These are phyloP conservation scores for Globisporangium paddicum DNA, from an alignment of 352 stramenopile species.

Conservation along the genomic window DNA sequence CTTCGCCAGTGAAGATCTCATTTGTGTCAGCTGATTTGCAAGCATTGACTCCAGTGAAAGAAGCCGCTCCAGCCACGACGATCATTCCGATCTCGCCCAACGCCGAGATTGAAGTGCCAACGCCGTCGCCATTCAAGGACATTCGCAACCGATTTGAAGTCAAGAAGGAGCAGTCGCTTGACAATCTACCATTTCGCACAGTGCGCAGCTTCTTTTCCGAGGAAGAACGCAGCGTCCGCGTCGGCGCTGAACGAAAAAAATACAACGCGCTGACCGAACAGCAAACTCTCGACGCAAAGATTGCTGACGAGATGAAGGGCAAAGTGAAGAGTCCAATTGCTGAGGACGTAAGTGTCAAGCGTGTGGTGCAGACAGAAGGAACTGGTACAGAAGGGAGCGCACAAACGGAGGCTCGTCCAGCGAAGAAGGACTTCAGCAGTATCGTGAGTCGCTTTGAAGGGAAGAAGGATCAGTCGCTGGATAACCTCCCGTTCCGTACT, in stretches of 20 bases:
- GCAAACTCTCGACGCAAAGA: slow-evolving; percentile 26
- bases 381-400: not conserved
- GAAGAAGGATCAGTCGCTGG: slow-evolving; percentile 42
- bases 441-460: slow-evolving; percentile 32
- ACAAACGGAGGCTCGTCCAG: not conserved
- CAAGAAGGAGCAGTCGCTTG: slow-evolving; percentile 43
- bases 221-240: slow-evolving; percentile 39
- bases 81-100: slow-evolving; percentile 3
- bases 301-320: not conserved
- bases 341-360: not conserved
- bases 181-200: slow-evolving; percentile 46
- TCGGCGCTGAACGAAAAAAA: slow-evolving; percentile 47
- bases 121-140: slow-evolving; percentile 27
- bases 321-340: not conserved
- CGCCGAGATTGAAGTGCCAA: slow-evolving; percentile 25
- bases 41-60: slow-evolving; percentile 1
- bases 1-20: slow-evolving; percentile 5
- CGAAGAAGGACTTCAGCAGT: slow-evolving; percentile 1
- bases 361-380: not conserved
- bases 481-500: slow-evolving; percentile 45
- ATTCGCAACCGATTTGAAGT: slow-evolving; percentile 49
- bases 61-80: not conserved
- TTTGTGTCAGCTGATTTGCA: not conserved
- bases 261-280: slow-evolving; percentile 44
- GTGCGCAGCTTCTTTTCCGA: slow-evolving; percentile 50